phyloP scores from a whole-genome alignment of 2,329 filamentous ascomycete genomes.

The Aureobasidium subglaciale region DNA sequence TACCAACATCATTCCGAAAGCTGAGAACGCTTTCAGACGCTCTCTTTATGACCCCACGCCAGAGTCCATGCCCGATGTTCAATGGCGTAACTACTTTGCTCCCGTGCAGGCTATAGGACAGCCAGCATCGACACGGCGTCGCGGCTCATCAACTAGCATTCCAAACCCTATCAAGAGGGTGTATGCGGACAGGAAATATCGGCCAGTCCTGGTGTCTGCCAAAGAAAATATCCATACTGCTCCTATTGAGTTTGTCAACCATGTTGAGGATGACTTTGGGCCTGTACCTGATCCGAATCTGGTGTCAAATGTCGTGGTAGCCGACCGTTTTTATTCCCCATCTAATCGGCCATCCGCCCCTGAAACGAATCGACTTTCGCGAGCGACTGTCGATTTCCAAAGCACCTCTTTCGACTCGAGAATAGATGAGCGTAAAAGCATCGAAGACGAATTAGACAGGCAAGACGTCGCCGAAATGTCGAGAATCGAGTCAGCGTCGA shows the following conservation, averaged over 20 bases:
- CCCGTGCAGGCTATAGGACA: slow-evolving; percentile 23
- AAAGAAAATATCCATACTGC: slow-evolving; percentile 22
- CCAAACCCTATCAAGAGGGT: slow-evolving; percentile 32
- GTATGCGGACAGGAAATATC: slow-evolving; percentile 30
- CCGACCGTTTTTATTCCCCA: background rate
- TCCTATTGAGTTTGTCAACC: slow-evolving; percentile 24
- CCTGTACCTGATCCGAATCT: background rate
- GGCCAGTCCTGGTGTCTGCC: slow-evolving; percentile 27
- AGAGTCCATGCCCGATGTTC: slow-evolving; percentile 16
- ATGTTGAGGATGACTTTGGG: slow-evolving; percentile 12
- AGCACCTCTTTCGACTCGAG: background rate
- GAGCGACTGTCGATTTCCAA: slow-evolving; percentile 3
- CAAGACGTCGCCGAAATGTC: background rate
- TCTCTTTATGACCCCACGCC: background rate
- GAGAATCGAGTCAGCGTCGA: slow-evolving; percentile 24
- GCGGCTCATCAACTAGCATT: slow-evolving; percentile 29
- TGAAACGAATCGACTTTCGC: slow-evolving; percentile 1
- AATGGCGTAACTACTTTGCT: slow-evolving; percentile 30
- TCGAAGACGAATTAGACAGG: background rate
- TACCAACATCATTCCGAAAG: slow-evolving; percentile 1
- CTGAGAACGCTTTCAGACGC: slow-evolving; percentile 13
- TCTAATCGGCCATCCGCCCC: background rate
- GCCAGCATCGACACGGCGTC: slow-evolving; percentile 18
- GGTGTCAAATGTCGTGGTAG: background rate
- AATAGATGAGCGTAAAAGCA: slow-evolving; percentile 3